phyloP scores from a whole-genome alignment of 176 grass and related monocot species.

The Panicum miliaceum region DNA sequence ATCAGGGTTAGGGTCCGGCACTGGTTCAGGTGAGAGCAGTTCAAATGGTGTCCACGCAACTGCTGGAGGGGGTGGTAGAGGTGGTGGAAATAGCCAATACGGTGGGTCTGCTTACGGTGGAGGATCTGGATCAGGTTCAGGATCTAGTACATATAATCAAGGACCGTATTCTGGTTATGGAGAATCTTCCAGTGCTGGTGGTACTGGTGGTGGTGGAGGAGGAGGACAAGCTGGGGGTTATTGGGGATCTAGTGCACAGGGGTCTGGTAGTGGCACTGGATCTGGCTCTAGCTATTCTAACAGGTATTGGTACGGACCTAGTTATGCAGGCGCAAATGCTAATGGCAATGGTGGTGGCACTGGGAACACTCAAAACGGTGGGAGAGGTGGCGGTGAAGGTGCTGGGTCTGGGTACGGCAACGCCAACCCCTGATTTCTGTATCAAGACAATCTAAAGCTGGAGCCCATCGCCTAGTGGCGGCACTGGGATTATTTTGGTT shows the following conservation, averaged over 20 bases:
- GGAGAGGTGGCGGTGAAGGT: neutral
- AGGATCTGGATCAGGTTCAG: neutral
- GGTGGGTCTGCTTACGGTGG: neutral
- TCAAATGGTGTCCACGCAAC: neutral
- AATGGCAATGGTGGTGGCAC: neutral
- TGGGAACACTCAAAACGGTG: neutral
- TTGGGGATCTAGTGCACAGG: neutral
- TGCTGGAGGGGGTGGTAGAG: neutral
- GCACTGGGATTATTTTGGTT: neutral
- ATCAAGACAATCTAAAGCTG: neutral
- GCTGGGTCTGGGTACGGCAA: neutral
- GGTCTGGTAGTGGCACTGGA: constrained; percentile 1
- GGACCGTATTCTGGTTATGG: neutral
- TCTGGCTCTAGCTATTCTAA: constrained; percentile 12
- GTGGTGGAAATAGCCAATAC: neutral
- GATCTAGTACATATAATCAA: neutral
- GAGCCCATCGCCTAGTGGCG: neutral
- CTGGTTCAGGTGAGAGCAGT: neutral
- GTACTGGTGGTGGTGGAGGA: neutral
- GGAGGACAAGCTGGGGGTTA: constrained; percentile 15
- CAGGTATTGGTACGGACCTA: neutral
- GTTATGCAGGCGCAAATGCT: neutral
- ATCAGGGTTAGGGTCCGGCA: neutral
- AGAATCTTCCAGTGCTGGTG: neutral
- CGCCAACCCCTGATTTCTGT: neutral